Evolutionary conservation across 192 early-diverging fungal species (phyloP).

Genomic region (Spizellomyces sp.): DNA sequence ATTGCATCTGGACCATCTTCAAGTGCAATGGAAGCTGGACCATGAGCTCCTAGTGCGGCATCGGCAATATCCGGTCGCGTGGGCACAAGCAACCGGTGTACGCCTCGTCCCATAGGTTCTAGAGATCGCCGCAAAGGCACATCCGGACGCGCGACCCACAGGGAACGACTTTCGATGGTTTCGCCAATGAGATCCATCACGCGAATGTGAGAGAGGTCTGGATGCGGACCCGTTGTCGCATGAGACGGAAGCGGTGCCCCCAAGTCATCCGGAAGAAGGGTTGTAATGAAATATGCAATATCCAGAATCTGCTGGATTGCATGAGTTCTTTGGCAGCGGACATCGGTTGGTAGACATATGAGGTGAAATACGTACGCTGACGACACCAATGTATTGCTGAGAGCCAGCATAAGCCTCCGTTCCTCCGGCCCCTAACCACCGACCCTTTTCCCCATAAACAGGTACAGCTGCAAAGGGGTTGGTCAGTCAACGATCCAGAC

Average conservation of each 20-base stretch:
- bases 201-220: background rate
- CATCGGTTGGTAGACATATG: no score
- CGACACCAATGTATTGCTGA: conserved; percentile 31
- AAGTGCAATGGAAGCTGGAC: background rate
- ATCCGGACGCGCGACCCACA: conserved; percentile 27
- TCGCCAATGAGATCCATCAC: conserved; percentile 24
- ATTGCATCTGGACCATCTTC: background rate
- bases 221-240: conserved; percentile 5
- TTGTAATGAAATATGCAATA: conserved; percentile 6
- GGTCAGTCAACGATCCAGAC: background rate
- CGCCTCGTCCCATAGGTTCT: conserved; percentile 29
- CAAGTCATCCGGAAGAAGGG: conserved; percentile 4
- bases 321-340: background rate
- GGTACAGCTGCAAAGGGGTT: conserved; percentile 6
- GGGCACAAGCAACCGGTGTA: conserved; percentile 36
- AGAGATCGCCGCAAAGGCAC: conserved; percentile 19
- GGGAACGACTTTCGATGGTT: conserved; percentile 20
- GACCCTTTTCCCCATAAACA: conserved; percentile 34
- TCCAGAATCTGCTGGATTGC: conserved; percentile 24
- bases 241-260: background rate
- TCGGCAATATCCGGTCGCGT: conserved; percentile 26
- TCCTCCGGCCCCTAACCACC: conserved; percentile 35
- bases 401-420: conserved; percentile 9
- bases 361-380: conserved; percentile 9
- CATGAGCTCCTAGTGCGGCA: conserved; percentile 4